Percentiles rank a stretch among this genome's conserved stretches.
phyloP scores from a whole-genome alignment of 1,284 basidiomycete genomes.

The Puccinia polysora region DNA sequence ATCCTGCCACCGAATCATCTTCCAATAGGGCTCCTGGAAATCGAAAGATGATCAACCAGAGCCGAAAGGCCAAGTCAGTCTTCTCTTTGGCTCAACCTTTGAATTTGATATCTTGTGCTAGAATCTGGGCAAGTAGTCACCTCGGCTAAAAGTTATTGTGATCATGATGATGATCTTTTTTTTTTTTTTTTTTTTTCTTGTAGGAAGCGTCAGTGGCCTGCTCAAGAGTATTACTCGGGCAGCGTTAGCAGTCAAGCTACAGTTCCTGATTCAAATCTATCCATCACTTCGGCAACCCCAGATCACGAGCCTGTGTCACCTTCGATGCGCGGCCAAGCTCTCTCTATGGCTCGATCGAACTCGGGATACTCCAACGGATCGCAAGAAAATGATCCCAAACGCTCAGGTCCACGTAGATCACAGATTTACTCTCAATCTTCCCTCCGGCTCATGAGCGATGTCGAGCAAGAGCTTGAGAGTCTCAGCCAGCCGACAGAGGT shows the following conservation, averaged over 20 bases:
- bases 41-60: constrained; percentile 39
- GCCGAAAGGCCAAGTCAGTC: constrained; percentile 29
- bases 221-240: constrained; percentile 27
- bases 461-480: constrained; percentile 7
- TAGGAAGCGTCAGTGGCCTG: constrained; percentile 41
- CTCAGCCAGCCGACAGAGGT: neutral
- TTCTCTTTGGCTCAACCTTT: neutral
- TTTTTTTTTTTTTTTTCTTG: neutral
- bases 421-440: neutral
- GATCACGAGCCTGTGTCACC: constrained; percentile 25
- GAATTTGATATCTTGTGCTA: too few species aligned
- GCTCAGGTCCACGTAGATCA: neutral
- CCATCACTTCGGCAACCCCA: neutral
- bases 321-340: constrained; percentile 22
- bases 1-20: neutral
- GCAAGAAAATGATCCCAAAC: neutral
- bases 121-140: too few species aligned
- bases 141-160: too few species aligned
- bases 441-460: neutral
- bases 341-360: constrained; percentile 15
- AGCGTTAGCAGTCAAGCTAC: constrained; percentile 13
- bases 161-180: too few species aligned
- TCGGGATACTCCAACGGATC: neutral
- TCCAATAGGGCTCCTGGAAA: constrained; percentile 35
- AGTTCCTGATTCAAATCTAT: neutral